phyloP scores from a whole-genome alignment of 2,329 filamentous ascomycete species.

The Sclerotinia spermophila region DNA sequence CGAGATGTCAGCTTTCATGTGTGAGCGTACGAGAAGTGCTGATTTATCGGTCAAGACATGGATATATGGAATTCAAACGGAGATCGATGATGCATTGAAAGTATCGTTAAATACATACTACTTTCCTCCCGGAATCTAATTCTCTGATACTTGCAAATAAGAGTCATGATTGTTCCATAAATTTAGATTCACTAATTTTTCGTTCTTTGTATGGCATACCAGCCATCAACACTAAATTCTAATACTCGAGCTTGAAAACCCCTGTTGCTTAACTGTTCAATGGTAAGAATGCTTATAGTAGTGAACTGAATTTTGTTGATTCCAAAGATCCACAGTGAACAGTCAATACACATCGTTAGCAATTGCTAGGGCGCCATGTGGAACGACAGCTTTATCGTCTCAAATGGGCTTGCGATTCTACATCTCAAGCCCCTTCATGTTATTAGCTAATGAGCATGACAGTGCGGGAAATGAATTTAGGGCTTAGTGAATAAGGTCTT shows the following conservation, averaged over 20 bases:
- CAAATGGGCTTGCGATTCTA: neutral
- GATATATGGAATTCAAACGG: neutral
- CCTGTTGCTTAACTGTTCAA: neutral
- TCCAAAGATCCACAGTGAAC: no score
- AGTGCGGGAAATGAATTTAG: no score
- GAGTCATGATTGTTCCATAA: no score
- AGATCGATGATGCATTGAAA: neutral
- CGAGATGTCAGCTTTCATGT: no score
- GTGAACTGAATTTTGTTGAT: neutral
- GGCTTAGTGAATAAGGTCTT: neutral
- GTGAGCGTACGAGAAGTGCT: neutral
- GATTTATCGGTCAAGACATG: neutral
- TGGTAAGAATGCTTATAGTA: neutral
- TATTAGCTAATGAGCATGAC: neutral
- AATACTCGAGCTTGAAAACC: no score
- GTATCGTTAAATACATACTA: neutral
- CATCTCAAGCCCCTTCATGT: neutral
- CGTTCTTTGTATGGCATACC: neutral
- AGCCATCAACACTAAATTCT: neutral
- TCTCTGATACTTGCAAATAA: neutral
- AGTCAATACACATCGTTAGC: neutral
- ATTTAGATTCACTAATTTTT: neutral
- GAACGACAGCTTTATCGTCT: neutral
- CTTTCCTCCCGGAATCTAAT: neutral
- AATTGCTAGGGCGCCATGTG: neutral